Percentiles rank a stretch among this genome's conserved stretches.
These are phyloP conservation scores for Xylaria curta DNA, from an alignment of 495 filamentous ascomycete species.

Conservation along the genomic window DNA sequence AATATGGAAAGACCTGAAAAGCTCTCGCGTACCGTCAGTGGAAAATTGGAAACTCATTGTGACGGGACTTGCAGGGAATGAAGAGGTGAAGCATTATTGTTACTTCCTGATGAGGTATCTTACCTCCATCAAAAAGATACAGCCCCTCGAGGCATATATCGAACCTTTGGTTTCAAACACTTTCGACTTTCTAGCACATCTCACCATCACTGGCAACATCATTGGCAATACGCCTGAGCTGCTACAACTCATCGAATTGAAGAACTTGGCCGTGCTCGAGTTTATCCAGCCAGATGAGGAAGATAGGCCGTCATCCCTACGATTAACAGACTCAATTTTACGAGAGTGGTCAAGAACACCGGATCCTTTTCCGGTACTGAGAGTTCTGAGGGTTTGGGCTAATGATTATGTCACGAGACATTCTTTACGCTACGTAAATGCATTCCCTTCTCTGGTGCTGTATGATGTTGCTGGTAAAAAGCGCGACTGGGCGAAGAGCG, in stretches of 20 bases:
- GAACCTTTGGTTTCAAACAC: constrained; percentile 29
- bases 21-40: constrained; percentile 3
- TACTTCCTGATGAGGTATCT: not conserved
- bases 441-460: constrained; percentile 37
- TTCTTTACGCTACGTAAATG: constrained; percentile 33
- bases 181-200: constrained; percentile 38
- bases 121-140: constrained; percentile 18
- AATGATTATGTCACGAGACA: constrained; percentile 26
- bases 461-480: constrained; percentile 33
- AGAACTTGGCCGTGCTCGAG: constrained; percentile 43
- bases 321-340: constrained; percentile 39
- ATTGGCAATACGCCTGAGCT: constrained; percentile 34
- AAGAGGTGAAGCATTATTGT: not conserved
- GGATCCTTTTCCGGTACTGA: constrained; percentile 38
- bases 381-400: constrained; percentile 39
- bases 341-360: constrained; percentile 37
- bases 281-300: constrained; percentile 27
- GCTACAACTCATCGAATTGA: constrained; percentile 35
- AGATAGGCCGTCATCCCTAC: constrained; percentile 1
- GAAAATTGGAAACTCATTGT: constrained; percentile 36
- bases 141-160: constrained; percentile 31
- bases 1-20: not conserved
- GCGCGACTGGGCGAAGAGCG: constrained; percentile 26
- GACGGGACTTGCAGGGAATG: constrained; percentile 12
- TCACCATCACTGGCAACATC: constrained; percentile 32